These are phyloP conservation scores for Pseudocercospora vitis DNA, from an alignment of 2,329 filamentous ascomycete genomes.

Conservation along the genomic window DNA sequence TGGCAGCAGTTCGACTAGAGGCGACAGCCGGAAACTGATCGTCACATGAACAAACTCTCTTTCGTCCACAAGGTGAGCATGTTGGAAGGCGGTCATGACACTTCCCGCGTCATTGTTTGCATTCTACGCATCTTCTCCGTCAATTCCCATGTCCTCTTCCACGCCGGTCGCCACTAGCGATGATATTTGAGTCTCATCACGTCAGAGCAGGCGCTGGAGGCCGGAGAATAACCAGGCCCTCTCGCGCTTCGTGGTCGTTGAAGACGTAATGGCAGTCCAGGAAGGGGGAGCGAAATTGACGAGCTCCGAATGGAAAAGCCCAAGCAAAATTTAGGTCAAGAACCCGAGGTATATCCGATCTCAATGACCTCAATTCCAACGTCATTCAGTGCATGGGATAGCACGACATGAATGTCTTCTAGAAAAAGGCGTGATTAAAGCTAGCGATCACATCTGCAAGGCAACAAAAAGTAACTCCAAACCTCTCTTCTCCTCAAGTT, in stretches of 20 bases:
- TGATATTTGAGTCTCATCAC: neutral
- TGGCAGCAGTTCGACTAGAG: neutral
- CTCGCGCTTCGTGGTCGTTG: no score
- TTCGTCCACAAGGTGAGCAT: neutral
- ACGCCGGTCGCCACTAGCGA: neutral
- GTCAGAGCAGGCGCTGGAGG: no score
- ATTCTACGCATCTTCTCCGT: neutral
- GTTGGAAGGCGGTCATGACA: neutral
- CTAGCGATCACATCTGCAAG: neutral
- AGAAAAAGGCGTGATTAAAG: neutral
- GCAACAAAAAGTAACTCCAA: no score
- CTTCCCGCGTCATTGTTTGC: neutral
- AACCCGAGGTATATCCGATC: neutral
- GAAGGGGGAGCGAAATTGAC: neutral
- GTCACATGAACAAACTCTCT: neutral
- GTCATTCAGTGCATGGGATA: neutral
- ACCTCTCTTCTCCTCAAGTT: neutral
- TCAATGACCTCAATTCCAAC: neutral
- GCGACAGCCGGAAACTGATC: neutral
- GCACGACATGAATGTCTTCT: neutral
- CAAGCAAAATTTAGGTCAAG: neutral
- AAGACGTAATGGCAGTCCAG: no score
- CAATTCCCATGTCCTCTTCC: neutral
- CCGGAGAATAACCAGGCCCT: no score
- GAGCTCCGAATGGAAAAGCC: neutral